Evolutionary conservation across 2,329 filamentous ascomycete genomes (phyloP), one percentile per base, ranked within the genome.

Genomic region (Apiospora rasikravindrae): DNA sequence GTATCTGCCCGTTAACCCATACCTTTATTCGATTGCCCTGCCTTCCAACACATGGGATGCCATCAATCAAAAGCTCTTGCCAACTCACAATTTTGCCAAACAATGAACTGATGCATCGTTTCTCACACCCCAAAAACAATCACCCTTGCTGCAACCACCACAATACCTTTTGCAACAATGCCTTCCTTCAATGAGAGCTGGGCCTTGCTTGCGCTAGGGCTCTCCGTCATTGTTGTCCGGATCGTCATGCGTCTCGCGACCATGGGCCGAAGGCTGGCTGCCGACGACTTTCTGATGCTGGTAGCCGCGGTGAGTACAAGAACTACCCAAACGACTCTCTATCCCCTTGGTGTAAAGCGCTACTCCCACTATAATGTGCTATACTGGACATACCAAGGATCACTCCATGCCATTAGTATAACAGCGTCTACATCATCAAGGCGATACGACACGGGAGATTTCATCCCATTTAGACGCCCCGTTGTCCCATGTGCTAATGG

Each of bases 281-380:
- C 14, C 4, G 70, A 71, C 51, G 70, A 71, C 24, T 64, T 69
- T 37, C 14, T 71, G 37, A 71, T 69, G 70, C 14, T 57, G 2
- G 5, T 61, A 33, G 66, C 70, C 16, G 64, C 70, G 22, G 70
- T 71, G 26, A 69, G 70, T 61, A 22, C n/a, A 24, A 10, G 26
- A 7, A 51, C 40, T 42, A 16, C 37, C 2, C n/a, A n/a, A 37
- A 5, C 8, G 5, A 40, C 40, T 10, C 4, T 40, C 10, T 6
- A 33, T 33, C 33, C 33, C 33, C 33, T 33, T 33, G 33, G 33
- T 6, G 33, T 33, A 33, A 33, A 33, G 33, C 33, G 33, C 33
- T 33, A 6, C 33, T 33, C 33, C 33, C 33, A 33, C 33, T 6
- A 33, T 33, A 33, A 33, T 33, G 6, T 6, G 6, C 33, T 6